phyloP scores from a whole-genome alignment of 345 rosid species.

The Iberis pinnata region DNA sequence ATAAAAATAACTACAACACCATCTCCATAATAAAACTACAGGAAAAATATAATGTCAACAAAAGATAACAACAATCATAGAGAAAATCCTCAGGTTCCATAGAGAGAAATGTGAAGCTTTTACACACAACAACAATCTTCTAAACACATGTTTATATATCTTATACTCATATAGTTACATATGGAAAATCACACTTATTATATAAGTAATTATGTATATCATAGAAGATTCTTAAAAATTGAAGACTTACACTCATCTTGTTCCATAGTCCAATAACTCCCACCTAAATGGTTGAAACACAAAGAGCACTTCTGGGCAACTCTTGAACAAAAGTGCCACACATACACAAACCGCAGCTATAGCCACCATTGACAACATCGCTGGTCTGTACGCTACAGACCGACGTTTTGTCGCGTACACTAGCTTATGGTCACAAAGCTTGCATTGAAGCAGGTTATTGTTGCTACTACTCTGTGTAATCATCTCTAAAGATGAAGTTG shows the following conservation, averaged over 20 bases:
- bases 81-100: conserved; percentile 21
- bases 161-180: conserved; percentile 29
- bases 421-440: conserved; percentile 57
- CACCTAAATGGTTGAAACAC: conserved; percentile 96
- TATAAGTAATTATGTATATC: conserved; percentile 19
- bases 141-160: conserved; percentile 22
- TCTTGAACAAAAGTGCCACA: conserved; percentile 93
- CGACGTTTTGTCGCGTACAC: conserved; percentile 40
- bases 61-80: conserved; percentile 11
- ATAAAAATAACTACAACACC: background rate
- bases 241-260: conserved; percentile 39
- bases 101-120: conserved; percentile 13
- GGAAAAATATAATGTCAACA: conserved; percentile 17
- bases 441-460: conserved; percentile 46
- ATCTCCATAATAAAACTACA: conserved; percentile 17
- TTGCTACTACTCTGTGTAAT: conserved; percentile 39
- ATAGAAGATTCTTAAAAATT: conserved; percentile 4
- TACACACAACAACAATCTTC: conserved; percentile 26
- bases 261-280: conserved; percentile 81
- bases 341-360: conserved; percentile 97
- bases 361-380: conserved; percentile 94
- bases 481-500: conserved; percentile 56
- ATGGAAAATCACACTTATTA: conserved; percentile 28
- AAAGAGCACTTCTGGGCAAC: conserved; percentile 82
- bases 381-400: conserved; percentile 77